Conservation (phyloP, 2,329 filamentous ascomycete genomes). For the Raffaelea albimanens region DNA sequence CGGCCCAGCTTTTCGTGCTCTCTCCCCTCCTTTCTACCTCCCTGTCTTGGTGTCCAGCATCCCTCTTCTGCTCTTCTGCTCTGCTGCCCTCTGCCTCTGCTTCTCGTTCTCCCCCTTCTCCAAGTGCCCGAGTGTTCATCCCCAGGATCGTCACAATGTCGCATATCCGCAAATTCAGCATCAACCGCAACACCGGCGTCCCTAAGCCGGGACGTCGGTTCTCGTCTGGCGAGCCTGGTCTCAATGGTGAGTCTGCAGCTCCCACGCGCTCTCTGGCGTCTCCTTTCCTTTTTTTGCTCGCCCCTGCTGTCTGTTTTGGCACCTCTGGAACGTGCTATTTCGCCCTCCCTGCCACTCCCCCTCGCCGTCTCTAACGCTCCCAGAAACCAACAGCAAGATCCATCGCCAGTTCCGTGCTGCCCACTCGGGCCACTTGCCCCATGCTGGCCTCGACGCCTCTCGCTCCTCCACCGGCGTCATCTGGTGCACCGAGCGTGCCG, state of each 20-base stretch:
- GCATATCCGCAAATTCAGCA: conserved; percentile 52
- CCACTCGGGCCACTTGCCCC: conserved; percentile 83
- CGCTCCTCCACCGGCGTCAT: conserved; percentile 88
- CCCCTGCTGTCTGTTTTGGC: not conserved
- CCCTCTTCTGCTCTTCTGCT: not conserved
- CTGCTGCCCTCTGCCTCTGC: not conserved
- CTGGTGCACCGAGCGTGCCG: conserved; percentile 82
- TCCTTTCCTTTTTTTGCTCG: not conserved
- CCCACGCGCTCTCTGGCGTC: no score
- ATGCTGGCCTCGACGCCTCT: conserved; percentile 81
- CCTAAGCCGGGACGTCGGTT: conserved; percentile 48
- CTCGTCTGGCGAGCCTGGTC: conserved; percentile 47
- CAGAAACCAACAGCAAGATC: conserved; percentile 74
- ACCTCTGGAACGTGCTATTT: no score
- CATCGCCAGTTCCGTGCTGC: conserved; percentile 83
- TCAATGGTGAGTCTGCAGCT: conserved; percentile 40
- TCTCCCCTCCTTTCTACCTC: no score
- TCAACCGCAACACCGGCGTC: conserved; percentile 56
- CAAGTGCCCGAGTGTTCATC: not conserved
- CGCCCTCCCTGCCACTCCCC: not conserved
- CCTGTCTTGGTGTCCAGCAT: no score
- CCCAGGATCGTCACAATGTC: conserved; percentile 25
- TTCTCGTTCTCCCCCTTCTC: not conserved
- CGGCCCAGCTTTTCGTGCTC: no score
- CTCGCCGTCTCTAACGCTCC: not conserved